A percentile compares a stretch with the other conserved stretches of the same genome.
phyloP scores from a whole-genome alignment of 257 asterid genomes.

The Gentiana macrophylla region DNA sequence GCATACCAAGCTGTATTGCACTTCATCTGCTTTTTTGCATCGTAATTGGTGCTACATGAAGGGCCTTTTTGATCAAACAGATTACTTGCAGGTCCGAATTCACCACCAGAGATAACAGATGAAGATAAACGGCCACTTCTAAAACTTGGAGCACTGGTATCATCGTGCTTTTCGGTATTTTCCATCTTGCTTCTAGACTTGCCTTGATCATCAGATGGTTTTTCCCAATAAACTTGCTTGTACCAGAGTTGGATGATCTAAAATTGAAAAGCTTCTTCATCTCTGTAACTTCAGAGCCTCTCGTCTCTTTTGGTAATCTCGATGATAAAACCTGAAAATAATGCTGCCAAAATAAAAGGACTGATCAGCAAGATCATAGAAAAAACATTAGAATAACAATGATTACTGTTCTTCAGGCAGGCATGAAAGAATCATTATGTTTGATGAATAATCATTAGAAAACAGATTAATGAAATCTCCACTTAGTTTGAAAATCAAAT shows the following conservation, averaged over 20 bases:
- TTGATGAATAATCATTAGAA: conserved; percentile 36
- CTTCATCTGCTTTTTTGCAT: conserved; percentile 39
- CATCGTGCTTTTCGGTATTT: conserved; percentile 32
- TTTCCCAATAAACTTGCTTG: conserved; percentile 53
- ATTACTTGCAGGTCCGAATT: conserved; percentile 23
- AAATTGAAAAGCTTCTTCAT: conserved; percentile 94
- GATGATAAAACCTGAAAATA: conserved; percentile 15
- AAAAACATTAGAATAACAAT: too few species aligned
- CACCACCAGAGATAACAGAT: conserved; percentile 34
- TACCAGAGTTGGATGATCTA: conserved; percentile 46
- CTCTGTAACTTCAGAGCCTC: conserved; percentile 24
- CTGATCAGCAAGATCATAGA: too few species aligned
- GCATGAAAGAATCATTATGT: conserved; percentile 34
- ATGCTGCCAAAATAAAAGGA: conserved; percentile 2
- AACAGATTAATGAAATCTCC: conserved; percentile 21
- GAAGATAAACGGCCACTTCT: conserved; percentile 85
- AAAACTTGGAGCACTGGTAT: conserved; percentile 43
- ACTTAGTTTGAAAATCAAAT: conserved; percentile 10
- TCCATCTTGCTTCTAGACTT: conserved; percentile 36
- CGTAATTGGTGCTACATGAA: conserved; percentile 40
- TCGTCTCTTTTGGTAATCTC: conserved; percentile 10
- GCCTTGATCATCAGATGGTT: conserved; percentile 29
- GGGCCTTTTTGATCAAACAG: conserved; percentile 39
- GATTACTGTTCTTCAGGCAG: conserved; percentile 21
- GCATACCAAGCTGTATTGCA: conserved; percentile 48